Conservation (phyloP, 2,329 filamentous ascomycete species). For the Hymenoscyphus fructigenus region DNA sequence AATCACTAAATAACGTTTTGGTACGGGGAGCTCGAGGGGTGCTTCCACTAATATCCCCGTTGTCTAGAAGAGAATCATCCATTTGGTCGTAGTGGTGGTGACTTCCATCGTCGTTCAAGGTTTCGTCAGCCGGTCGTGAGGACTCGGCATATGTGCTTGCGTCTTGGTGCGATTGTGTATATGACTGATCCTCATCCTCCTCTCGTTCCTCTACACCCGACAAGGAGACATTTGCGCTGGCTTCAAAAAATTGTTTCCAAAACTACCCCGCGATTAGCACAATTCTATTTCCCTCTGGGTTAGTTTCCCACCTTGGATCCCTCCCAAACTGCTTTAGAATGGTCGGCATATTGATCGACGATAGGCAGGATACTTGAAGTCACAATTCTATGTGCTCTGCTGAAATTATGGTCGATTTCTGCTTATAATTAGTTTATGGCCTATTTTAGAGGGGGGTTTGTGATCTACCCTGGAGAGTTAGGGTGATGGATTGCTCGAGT, state of each 20-base stretch:
- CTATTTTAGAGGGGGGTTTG: background rate
- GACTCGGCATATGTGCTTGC: conserved; percentile 33
- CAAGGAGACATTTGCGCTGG: conserved; percentile 93
- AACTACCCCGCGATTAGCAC: conserved; percentile 59
- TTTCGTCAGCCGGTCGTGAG: conserved; percentile 41
- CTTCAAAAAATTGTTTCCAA: conserved; percentile 99
- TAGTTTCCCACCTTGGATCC: conserved; percentile 72
- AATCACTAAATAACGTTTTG: conserved; percentile 44
- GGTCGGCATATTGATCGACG: conserved; percentile 91
- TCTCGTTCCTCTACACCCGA: conserved; percentile 88
- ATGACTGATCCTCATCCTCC: conserved; percentile 52
- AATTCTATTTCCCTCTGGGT: background rate
- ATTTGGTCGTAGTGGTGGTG: conserved; percentile 34
- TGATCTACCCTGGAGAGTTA: conserved; percentile 81
- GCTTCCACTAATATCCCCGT: conserved; percentile 61
- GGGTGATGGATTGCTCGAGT: conserved; percentile 92
- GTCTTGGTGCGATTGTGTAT: conserved; percentile 35
- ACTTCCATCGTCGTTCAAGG: conserved; percentile 30
- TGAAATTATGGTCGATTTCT: conserved; percentile 99
- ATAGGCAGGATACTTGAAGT: conserved; percentile 90
- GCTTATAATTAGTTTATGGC: conserved; percentile 16
- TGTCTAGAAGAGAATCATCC: conserved; percentile 69
- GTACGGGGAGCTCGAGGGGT: conserved; percentile 61
- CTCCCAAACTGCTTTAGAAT: conserved; percentile 94
- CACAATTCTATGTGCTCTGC: conserved; percentile 92